Conservation (phyloP, 2,329 filamentous ascomycete genomes). For the Calonectria ilicicola region DNA sequence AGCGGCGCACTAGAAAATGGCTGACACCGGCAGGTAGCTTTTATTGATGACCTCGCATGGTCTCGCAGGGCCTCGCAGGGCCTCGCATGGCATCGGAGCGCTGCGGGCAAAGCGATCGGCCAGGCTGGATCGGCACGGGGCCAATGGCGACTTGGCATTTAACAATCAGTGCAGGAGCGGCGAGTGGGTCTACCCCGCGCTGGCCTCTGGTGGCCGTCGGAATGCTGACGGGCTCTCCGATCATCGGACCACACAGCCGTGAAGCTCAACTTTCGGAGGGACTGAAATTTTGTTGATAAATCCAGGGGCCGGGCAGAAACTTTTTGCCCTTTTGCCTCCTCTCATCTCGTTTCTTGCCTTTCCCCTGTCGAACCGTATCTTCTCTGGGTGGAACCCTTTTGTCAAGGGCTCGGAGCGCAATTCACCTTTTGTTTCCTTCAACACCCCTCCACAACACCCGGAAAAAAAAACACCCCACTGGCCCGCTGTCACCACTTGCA, state of each 20-base stretch:
- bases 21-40: slow-evolving; percentile 1
- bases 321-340: slow-evolving; percentile 28
- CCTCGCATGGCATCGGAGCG: slow-evolving; percentile 39
- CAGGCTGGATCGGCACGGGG: slow-evolving; percentile 26
- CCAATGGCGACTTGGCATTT: slow-evolving; percentile 43
- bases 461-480: not conserved
- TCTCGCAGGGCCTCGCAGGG: slow-evolving; percentile 37
- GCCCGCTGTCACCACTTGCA: not conserved
- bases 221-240: slow-evolving; percentile 45
- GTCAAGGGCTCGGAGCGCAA: slow-evolving; percentile 6
- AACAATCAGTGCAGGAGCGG: slow-evolving; percentile 43
- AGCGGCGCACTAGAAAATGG: slow-evolving; percentile 7
- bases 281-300: slow-evolving; percentile 44
- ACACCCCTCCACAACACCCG: slow-evolving; percentile 8
- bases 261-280: slow-evolving; percentile 40
- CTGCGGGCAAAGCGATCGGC: slow-evolving; percentile 38
- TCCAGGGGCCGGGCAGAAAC: slow-evolving; percentile 30
- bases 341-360: slow-evolving; percentile 7
- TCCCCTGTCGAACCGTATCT: slow-evolving; percentile 23
- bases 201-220: slow-evolving; percentile 40
- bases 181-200: slow-evolving; percentile 44
- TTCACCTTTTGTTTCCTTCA: slow-evolving; percentile 18
- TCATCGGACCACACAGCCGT: slow-evolving; percentile 44
- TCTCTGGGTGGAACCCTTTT: slow-evolving; percentile 3
- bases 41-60: slow-evolving; percentile 28